Base-by-base conservation (phyloP, 257 asterid species). In the Coffea canephora region DNA sequence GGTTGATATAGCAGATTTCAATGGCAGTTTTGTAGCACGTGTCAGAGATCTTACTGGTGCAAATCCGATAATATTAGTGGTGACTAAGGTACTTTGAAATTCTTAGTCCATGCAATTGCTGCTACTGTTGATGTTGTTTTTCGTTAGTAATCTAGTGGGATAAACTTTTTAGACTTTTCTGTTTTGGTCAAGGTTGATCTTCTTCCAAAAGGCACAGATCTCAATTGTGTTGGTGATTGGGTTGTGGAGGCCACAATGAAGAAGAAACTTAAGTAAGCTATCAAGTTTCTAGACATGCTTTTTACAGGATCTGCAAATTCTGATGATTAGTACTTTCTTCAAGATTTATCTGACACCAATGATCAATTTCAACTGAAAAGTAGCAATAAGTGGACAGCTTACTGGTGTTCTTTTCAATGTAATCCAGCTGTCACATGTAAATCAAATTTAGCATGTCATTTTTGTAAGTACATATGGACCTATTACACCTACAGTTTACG, bases 1-100 rank as follows among this genome's bases (percentile, higher is more conserved):
- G 99, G 99, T 96, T 85, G 99, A 96, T 85, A 86, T 95, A 83
- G 97, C 92, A 87, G 99, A 95, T 89, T 95, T 95, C 89, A 95
- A 90, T 77, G 98, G 99, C 79, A 95, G 98, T 78, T 95, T 93
- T 81, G 84, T 95, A 88, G 89, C 92, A 36, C 98, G 89, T 78
- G 83, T 95, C 69, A 97, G 99, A 68, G 99, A 94, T 85, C 88
- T 90, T 79, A 96, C 91, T 48, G 98, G 99, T 87, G 90, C 98
- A 69, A 96, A 96, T 88, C 99, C 99, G 41, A 96, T 96, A 67
- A 91, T 94, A 78, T 86, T 96, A 48, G 98, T 94, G 75, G 84
- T 96, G 55, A 96, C 99, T 64, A 96, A 96, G 99, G 99, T 96
- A 72, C 55, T 5, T 66, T 54, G 43, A 49, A 77, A 48, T 0